Evolutionary conservation across 345 rosid species (phyloP).

Genomic region (Geranium brycei): DNA sequence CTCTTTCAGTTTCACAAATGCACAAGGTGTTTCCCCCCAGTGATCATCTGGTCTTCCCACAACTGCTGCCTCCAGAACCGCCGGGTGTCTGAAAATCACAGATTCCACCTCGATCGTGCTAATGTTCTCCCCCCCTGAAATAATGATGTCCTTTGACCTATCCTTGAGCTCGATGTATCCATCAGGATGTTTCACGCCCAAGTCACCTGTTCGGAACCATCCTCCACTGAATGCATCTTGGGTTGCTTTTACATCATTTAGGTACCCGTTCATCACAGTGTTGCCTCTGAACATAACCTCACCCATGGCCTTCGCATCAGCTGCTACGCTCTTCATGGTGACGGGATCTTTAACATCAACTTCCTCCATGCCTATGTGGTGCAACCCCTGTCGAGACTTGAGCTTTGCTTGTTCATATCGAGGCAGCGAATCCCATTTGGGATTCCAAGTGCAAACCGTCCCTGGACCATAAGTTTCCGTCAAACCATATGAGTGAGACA

Average conservation of each 20-base stretch:
- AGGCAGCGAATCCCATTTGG: slow-evolving; percentile 56
- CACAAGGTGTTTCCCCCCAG: slow-evolving; percentile 73
- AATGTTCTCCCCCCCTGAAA: slow-evolving; percentile 71
- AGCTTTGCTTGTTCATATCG: slow-evolving; percentile 35
- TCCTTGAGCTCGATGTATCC: slow-evolving; percentile 68
- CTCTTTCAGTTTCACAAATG: slow-evolving; percentile 41
- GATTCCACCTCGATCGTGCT: slow-evolving; percentile 65
- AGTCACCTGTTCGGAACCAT: slow-evolving; percentile 66
- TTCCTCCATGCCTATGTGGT: slow-evolving; percentile 50
- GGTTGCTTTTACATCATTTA: slow-evolving; percentile 51
- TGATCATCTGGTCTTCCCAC: slow-evolving; percentile 57
- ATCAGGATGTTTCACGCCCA: slow-evolving; percentile 58
- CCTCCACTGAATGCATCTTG: slow-evolving; percentile 51
- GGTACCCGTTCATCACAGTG: slow-evolving; percentile 70
- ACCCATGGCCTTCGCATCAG: slow-evolving; percentile 54
- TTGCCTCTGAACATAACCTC: slow-evolving; percentile 72
- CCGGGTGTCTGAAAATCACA: slow-evolving; percentile 50
- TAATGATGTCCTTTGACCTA: slow-evolving; percentile 58
- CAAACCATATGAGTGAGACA: slow-evolving; percentile 56
- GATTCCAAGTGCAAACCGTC: slow-evolving; percentile 58
- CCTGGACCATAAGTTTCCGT: slow-evolving; percentile 74
- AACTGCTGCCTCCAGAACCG: slow-evolving; percentile 60
- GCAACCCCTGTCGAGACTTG: slow-evolving; percentile 59
- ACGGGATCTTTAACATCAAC: slow-evolving; percentile 44
- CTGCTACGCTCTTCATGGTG: slow-evolving; percentile 45